Evolutionary conservation across 108 stramenopile species (phyloP), one percentile per base, ranked within the genome.

Genomic region (Cylindrotheca fusiformis): DNA sequence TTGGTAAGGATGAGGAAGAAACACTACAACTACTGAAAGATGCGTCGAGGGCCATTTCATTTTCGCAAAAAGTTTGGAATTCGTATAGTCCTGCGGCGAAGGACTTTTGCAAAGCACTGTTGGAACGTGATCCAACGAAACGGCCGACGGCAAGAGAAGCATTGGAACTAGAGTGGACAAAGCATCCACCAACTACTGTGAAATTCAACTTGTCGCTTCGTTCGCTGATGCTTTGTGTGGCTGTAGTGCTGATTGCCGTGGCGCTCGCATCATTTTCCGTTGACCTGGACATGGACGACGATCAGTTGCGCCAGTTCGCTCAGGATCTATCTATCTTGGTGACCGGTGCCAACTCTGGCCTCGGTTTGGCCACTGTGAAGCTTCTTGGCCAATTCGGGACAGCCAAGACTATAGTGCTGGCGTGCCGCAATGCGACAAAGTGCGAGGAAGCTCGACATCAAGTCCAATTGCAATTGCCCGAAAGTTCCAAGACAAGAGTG

Each of bases 1-100:
- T 67, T 19, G 88, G 85, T 4, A 20, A 21, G 28, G 48, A 61
- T 49, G 61, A 62, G 36, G 0, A 31, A 63, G 66, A 68, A 45
- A 55, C 68, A 5, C 21, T 68, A 2, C 32, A 58, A 0, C 58
- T 41, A 30, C 20, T 68, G 21, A 60, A 49, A 55, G 28, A 68
- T 19, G 46, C 52, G 2, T 10, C 36, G 36, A 27, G 10, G 4
- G 4, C 20, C 5, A 45, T 62, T 41, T 14, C 21, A 4, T 75
- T 69, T 48, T 48, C 60, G 22, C 4, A 1, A 17, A 25, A 5
- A 20, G 52, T 52, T 31, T 76, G 77, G 75, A 55, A 26, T 20
- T 31, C 1, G 46, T 53, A 48, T 56, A 53, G 21, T 47, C 54
- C 22, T 30, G 49, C 25, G 22, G 67, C 67, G 8, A 33, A 52